Evolutionary conservation across 1,139 yeast genomes (phyloP), one percentile per base, ranked within the genome.

Genomic region (Kodamaea derodonti): DNA sequence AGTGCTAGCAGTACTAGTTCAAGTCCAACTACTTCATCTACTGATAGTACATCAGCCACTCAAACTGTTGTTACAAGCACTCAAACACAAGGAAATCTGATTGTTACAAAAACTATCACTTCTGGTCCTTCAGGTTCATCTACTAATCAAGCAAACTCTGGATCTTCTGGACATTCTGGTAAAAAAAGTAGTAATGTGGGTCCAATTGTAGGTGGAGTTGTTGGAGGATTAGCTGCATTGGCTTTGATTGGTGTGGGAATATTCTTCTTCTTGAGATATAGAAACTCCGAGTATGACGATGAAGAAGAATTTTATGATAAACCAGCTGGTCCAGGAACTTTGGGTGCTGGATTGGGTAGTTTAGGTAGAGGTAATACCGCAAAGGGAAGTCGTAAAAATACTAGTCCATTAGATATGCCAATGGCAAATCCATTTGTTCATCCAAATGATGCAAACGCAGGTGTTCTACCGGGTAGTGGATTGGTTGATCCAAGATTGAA

Each of bases 121-220:
- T 34, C 47, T 25, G 33, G 51, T 10, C 34, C 45, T 15, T 29
- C 54, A 7, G 37, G 57, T 6, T 35, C 61, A 2, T 35, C 59
- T 3, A 31, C 43, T 3, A 17, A 31, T 13, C 13, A 37, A 4
- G 20, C 46, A 1, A 17, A 35, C 12, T 14, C 40, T 10, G 33
- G 40, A 20, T 16, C 36, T 8, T 14, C 29, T n/a, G n/a, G 40
- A 16, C n/a, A 23, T 17, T 13, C 32, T 5, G 29, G 27, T 12
- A 36, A 37, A 23, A 39, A 37, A 11, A 32, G 37, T 22, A 32
- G 62, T 12, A 65, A 62, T 32, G 53, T 59, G 4, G 85, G 80
- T 4, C 77, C 85, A 24, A 77, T 80, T 29, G 82, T 74, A 12
- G 87, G 87, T 12, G 84, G 84, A 17, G 85, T 75, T 1, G 81